Base-by-base conservation (phyloP, 192 early-diverging fungal genomes). In the Paraglomus occultum region DNA sequence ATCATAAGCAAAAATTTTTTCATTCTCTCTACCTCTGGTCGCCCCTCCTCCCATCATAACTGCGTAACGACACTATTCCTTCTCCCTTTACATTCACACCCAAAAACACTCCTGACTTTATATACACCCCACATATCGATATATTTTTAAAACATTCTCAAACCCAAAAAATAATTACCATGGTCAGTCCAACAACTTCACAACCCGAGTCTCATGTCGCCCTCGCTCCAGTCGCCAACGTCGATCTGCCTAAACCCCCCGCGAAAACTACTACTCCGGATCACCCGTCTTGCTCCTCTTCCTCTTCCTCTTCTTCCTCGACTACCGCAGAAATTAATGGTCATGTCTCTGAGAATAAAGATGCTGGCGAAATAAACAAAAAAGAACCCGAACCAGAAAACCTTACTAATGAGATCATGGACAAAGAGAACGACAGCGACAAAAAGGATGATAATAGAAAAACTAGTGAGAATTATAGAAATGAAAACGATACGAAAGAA, bases 141-240 rank as follows among this genome's bases (percentile, higher is more conserved):
- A n/a, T n/a, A n/a, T n/a, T n/a, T n/a, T n/a, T n/a, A n/a, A n/a
- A n/a, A n/a, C n/a, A n/a, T n/a, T n/a, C n/a, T n/a, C n/a, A n/a
- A n/a, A n/a, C n/a, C n/a, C n/a, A n/a, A n/a, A n/a, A n/a, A n/a
- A n/a, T n/a, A n/a, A n/a, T n/a, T n/a, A n/a, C n/a, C n/a, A 70
- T 70, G 67, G 67, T 70, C 31, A 70, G 67, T 70, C 67, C 67
- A 58, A 48, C 53, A 55, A 70, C 42, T 58, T 44, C 67, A n/a
- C 67, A 70, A 11, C 67, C 67, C 3, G 67, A 70, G 14, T 45
- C 10, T 20, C 46, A 48, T 47, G 38, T 58, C 54, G 51, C 45
- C 50, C 23, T 46, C 49, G 20, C 65, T 18, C 44, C 11, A 4
- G 51, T 67, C 18, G 15, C 44, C 8, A 58, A 58, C n/a, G 67